phyloP scores from a whole-genome alignment of 2,329 filamentous ascomycete genomes.

The Apiospora phragmitis region DNA sequence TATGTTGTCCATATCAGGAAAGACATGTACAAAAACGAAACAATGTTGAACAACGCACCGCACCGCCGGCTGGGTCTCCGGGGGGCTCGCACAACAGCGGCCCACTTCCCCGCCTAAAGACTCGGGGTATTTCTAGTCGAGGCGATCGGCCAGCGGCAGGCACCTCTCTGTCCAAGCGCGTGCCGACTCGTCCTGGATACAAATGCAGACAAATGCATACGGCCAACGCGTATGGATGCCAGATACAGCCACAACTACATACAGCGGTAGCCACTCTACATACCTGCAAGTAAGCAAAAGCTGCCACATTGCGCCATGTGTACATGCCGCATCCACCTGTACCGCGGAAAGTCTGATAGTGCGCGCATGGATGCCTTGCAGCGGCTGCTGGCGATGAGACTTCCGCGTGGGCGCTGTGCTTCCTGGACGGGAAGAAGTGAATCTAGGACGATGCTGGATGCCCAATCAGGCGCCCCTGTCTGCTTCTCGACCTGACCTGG shows the following conservation, averaged over 20 bases:
- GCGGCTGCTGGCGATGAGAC: not conserved
- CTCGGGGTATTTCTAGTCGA: not conserved
- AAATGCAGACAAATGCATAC: not conserved
- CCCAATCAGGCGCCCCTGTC: not conserved
- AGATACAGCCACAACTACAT: not conserved
- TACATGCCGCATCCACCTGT: not conserved
- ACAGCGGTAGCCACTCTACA: not conserved
- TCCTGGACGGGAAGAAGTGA: not conserved
- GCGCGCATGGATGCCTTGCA: not conserved
- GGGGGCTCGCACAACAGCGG: not conserved
- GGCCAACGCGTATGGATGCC: not conserved
- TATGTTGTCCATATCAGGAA: not conserved
- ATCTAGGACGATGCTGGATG: not conserved
- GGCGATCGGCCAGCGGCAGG: not conserved
- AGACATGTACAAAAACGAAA: not conserved
- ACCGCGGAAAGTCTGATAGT: not conserved
- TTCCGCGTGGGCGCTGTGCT: not conserved
- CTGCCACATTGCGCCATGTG: not conserved
- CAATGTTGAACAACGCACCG: not conserved
- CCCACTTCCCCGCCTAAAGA: constrained; percentile 2
- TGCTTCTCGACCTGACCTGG: not conserved
- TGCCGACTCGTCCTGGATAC: not conserved
- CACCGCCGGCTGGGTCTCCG: not conserved
- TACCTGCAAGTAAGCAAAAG: not conserved
- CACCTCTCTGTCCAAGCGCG: not conserved